Base-by-base conservation (phyloP, 345 rosid species). In the Moricandia moricandioides region DNA sequence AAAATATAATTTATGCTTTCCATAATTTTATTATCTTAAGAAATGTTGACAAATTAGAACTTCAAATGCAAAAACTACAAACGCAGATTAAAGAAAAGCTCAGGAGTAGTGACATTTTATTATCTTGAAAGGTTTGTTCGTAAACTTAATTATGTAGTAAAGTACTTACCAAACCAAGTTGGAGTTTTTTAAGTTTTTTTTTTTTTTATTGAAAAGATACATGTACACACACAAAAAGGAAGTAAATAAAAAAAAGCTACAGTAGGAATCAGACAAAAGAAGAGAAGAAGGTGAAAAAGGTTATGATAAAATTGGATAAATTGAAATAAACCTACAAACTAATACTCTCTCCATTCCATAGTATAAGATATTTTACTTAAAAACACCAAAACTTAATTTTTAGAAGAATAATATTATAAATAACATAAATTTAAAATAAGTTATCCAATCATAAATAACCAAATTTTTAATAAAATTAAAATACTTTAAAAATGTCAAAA, bases 181-280 rank as follows among this genome's bases (percentile, higher is more conserved):
- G 17, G 13, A 65, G 31, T 70, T n/a, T 17, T 34, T 62, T 9
- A 4, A 37, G 51, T 62, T 18, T 3, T 6, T 52, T 52, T 52
- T 52, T 18, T 27, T 52, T 29, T 52, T 52, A 18, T 18, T 18
- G 27, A 52, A 21, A 8, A 52, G 51, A 43, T 13, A 43, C 16
- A 43, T 43, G 51, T 21, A 18, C 57, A 52, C 56, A 51, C 56
- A 51, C 55, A 12, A 6, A 6, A 18, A 24, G 8, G 14, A 12
- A 37, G 40, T 10, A 7, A 52, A n/a, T n/a, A n/a, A 39, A 14
- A n/a, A 31, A 54, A 73, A 31, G 43, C 45, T 1, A 40, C 7
- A n/a, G 52, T 45, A 45, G 24, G 51, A 72, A 56, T 55, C 57
- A 56, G 57, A 65, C 57, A 57, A 33, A 71, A 56, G 49, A 56